Percentiles rank a stretch among this genome's conserved stretches.
These are phyloP conservation scores for Globisporangium radiosum DNA, from an alignment of 352 stramenopile genomes.

Conservation along the genomic window DNA sequence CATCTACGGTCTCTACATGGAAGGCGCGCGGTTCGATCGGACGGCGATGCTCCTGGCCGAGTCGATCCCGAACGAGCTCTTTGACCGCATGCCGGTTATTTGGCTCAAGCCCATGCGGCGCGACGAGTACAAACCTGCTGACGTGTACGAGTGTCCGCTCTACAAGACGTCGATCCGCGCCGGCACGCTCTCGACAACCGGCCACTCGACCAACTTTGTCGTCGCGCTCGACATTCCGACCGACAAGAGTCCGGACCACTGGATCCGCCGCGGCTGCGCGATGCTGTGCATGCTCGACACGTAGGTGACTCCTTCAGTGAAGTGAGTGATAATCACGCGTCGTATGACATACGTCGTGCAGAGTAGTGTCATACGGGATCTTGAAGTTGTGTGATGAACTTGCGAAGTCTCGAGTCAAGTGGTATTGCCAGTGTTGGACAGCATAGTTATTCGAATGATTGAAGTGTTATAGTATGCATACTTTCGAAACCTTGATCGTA, in stretches of 20 bases:
- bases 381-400: no score
- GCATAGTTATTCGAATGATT: no score
- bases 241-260: constrained; percentile 81
- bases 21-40: constrained; percentile 88
- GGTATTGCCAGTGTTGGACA: no score
- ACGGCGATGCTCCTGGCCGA: constrained; percentile 74
- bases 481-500: no score
- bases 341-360: no score
- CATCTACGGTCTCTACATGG: constrained; percentile 94
- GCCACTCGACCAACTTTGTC: constrained; percentile 94
- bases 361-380: background rate
- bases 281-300: constrained; percentile 95
- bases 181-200: constrained; percentile 89
- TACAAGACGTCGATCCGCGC: constrained; percentile 92
- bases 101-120: constrained; percentile 84
- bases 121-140: constrained; percentile 62
- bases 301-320: constrained; percentile 19
- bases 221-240: constrained; percentile 83
- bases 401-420: no score
- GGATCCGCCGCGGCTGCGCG: constrained; percentile 90
- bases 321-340: background rate
- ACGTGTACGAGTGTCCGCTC: constrained; percentile 88
- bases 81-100: constrained; percentile 89
- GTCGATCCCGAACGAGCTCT: constrained; percentile 84
- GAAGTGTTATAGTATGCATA: no score